phyloP scores from a whole-genome alignment of 768 basidiomycete species.

The Boletus subcaerulescens region DNA sequence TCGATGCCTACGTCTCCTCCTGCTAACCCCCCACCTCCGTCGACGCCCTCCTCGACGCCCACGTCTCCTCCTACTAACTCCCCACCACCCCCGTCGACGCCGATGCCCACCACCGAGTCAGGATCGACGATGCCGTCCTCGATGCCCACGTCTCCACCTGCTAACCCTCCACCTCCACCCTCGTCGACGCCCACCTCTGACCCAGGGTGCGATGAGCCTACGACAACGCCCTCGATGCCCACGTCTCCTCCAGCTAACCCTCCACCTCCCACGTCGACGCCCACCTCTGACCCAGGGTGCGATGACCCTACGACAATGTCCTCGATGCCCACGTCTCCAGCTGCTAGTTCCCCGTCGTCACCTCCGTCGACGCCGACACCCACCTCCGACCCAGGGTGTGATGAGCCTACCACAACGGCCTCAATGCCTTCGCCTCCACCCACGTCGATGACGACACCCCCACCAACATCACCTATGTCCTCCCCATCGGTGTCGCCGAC shows the following conservation, averaged over 20 bases:
- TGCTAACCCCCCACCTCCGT: no score
- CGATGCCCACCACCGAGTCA: neutral
- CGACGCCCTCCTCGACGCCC: neutral
- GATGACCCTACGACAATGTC: neutral
- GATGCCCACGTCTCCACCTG: neutral
- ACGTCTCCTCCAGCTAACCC: neutral
- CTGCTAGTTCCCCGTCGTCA: neutral
- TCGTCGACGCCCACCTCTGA: neutral
- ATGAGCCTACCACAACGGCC: neutral
- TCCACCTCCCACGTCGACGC: neutral
- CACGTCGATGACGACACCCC: neutral
- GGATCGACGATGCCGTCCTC: neutral
- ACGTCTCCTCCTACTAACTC: neutral
- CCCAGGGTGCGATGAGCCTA: no score
- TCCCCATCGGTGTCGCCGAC: neutral
- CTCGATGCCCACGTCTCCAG: neutral
- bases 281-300: neutral
- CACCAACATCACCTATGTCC: neutral
- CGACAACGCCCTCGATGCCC: neutral
- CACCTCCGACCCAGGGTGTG: no score
- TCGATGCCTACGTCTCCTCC: neutral
- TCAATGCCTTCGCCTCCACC: neutral
- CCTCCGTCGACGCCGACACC: neutral
- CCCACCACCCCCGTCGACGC: no score
- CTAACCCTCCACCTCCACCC: neutral